Evolutionary conservation across 352 stramenopile species (phyloP).

Genomic region (Pythium myriotylum): DNA sequence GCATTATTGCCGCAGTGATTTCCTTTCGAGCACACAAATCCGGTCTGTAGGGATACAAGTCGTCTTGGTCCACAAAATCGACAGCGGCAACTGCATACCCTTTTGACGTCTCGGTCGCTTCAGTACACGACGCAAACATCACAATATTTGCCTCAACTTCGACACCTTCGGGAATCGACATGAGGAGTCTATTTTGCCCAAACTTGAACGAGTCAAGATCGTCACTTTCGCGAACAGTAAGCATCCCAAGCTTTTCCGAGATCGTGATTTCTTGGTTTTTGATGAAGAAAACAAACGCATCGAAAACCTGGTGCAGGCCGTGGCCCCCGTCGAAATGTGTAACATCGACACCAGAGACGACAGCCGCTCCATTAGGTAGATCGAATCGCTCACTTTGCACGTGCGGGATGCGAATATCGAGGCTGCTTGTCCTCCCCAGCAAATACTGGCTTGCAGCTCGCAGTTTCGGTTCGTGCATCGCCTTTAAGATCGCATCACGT

Average conservation of each 20-base stretch:
- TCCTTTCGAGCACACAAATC: constrained; percentile 7
- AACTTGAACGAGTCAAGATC: constrained; percentile 10
- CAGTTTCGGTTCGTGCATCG: constrained; percentile 1
- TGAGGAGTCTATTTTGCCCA: constrained; percentile 12
- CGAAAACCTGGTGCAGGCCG: constrained; percentile 21
- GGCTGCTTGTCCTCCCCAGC: not conserved
- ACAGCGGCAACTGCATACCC: not conserved
- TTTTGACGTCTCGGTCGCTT: not conserved
- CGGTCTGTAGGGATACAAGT: constrained; percentile 19
- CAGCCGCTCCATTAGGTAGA: constrained; percentile 1
- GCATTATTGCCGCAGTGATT: not conserved
- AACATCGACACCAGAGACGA: constrained; percentile 11
- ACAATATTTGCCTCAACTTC: constrained; percentile 23
- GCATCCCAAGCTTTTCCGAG: constrained; percentile 18
- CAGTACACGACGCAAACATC: constrained; percentile 8
- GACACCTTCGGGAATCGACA: constrained; percentile 5
- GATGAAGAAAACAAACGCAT: constrained; percentile 19
- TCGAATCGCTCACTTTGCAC: constrained; percentile 12
- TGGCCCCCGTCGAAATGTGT: constrained; percentile 16
- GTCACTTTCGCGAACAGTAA: constrained; percentile 27
- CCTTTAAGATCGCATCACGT: not conserved
- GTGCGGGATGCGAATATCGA: constrained; percentile 4
- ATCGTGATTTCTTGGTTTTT: constrained; percentile 22
- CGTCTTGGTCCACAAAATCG: constrained; percentile 22
- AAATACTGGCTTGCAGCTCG: not conserved